Evolutionary conservation across 2,329 filamentous ascomycete species (phyloP), one percentile per base, ranked within the genome.

Genomic region (Fusarium domesticum): DNA sequence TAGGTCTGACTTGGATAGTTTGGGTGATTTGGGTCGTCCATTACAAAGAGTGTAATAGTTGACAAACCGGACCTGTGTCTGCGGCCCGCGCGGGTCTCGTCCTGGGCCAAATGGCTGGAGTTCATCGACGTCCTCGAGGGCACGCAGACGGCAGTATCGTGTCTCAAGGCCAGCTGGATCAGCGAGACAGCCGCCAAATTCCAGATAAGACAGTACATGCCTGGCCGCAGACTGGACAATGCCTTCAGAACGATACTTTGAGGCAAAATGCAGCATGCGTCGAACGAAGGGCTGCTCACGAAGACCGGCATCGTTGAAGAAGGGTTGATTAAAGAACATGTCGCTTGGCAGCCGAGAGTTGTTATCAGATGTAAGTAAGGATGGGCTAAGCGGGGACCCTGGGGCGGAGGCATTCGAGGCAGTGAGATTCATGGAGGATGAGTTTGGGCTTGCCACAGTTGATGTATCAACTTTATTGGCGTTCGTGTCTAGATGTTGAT

Each of bases 41-140:
- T 85, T 85, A 53, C 87, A 90, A n/a, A 87, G 78, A 1, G 90
- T 95, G 62, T 92, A 96, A 64, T 95, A 96, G 62, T 96, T 96
- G 45, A 89, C 75, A 58, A 96, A 96, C 14, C 89, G 78, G 10
- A 93, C 79, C 40, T 84, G 74, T 3, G 72, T 70, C 2, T 70
- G 58, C 4, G 69, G 47, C 2, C 46, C 47, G 11, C 39, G 30
- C 3, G 53, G 45, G 15, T 54, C 48, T 2, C 53, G 39, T 3
- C 53, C 35, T 43, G 45, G 19, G 15, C 53, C 35, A 51, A 42
- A 35, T 56, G 51, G 38, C 59, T 57, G 65, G 2, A 77, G 57
- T 51, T 85, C 81, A 44, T 87, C 78, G 5, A 83, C 71, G 59
- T 87, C 83, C 61, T 95, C 89, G 8, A 95, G 70, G 2, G 76